These are phyloP conservation scores for Xylariaceae sp. DNA, from an alignment of 2,329 filamentous ascomycete species.

Conservation along the genomic window DNA sequence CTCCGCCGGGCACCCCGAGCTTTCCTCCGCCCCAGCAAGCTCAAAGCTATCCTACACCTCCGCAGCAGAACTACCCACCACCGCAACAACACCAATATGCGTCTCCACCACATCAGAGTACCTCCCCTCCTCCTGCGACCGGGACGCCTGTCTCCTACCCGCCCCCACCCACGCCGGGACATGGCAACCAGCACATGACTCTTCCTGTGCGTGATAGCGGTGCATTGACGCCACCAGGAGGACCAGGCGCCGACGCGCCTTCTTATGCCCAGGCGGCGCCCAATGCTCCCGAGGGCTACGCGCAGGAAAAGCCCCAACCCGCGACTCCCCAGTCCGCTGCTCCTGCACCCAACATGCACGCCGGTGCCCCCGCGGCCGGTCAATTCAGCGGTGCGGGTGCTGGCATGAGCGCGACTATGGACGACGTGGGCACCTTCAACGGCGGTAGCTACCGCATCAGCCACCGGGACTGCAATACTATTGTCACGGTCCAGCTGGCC, in stretches of 20 bases:
- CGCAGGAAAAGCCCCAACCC: slow-evolving; percentile 26
- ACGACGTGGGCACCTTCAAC: slow-evolving; percentile 96
- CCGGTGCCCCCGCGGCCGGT: slow-evolving; percentile 37
- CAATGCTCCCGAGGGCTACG: slow-evolving; percentile 23
- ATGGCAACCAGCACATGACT: slow-evolving; percentile 27
- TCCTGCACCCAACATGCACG: slow-evolving; percentile 30
- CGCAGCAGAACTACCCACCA: slow-evolving; percentile 23
- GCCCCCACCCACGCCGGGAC: slow-evolving; percentile 22
- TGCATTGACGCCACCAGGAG: slow-evolving; percentile 21
- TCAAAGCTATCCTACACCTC: slow-evolving; percentile 24
- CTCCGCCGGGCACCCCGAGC: slow-evolving; percentile 34
- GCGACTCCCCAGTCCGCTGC: slow-evolving; percentile 11
- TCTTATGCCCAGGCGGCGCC: slow-evolving; percentile 20
- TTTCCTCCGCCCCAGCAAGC: slow-evolving; percentile 26
- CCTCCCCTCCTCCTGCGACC: slow-evolving; percentile 34
- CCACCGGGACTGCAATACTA: slow-evolving; percentile 85
- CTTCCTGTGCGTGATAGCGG: slow-evolving; percentile 34
- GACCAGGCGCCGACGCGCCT: slow-evolving; percentile 18
- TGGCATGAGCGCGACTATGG: slow-evolving; percentile 48
- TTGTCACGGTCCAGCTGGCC: slow-evolving; percentile 84
- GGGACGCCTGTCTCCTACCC: slow-evolving; percentile 25
- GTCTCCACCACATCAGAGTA: slow-evolving; percentile 24
- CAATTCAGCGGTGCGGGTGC: slow-evolving; percentile 63
- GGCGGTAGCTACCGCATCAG: slow-evolving; percentile 91
- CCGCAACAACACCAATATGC: slow-evolving; percentile 21